Percentiles rank a stretch among this genome's conserved stretches.
phyloP scores from a whole-genome alignment of 148 eudicot species.

The Simmondsia chinensis region DNA sequence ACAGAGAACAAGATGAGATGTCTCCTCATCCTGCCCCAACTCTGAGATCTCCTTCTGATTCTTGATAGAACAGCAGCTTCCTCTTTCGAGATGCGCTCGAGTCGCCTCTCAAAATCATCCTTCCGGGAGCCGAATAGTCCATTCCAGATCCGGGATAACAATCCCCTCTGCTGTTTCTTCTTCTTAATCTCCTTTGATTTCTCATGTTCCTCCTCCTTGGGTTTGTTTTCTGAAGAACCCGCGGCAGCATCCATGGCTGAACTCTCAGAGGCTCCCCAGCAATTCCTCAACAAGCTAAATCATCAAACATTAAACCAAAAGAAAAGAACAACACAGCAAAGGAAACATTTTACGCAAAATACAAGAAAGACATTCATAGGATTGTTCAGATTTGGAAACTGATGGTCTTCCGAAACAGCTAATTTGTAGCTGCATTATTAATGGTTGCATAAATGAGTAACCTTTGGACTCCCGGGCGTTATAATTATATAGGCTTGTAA shows the following conservation, averaged over 20 bases:
- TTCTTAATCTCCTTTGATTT: slow-evolving; percentile 14
- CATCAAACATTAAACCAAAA: neutral
- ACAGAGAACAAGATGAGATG: slow-evolving; percentile 52
- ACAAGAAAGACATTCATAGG: neutral
- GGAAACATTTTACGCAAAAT: no score
- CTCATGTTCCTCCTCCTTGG: slow-evolving; percentile 19
- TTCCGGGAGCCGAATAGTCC: slow-evolving; percentile 40
- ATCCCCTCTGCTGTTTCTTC: slow-evolving; percentile 49
- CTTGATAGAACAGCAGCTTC: slow-evolving; percentile 52
- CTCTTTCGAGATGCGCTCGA: slow-evolving; percentile 67
- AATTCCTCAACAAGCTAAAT: slow-evolving; percentile 34
- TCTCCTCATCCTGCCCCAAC: slow-evolving; percentile 44
- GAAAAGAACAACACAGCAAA: neutral
- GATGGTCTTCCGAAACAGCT: no score
- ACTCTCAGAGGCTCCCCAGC: slow-evolving; percentile 38
- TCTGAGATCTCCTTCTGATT: slow-evolving; percentile 56
- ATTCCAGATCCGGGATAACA: slow-evolving; percentile 63
- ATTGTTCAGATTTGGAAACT: no score
- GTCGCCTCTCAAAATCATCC: slow-evolving; percentile 67
- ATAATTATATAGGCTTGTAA: no score
- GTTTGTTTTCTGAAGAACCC: slow-evolving; percentile 15
- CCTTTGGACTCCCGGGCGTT: no score
- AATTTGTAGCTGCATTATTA: no score
- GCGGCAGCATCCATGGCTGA: slow-evolving; percentile 14
- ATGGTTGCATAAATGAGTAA: no score